phyloP scores from a whole-genome alignment of 2,329 filamentous ascomycete species.

The Nemania sp. region DNA sequence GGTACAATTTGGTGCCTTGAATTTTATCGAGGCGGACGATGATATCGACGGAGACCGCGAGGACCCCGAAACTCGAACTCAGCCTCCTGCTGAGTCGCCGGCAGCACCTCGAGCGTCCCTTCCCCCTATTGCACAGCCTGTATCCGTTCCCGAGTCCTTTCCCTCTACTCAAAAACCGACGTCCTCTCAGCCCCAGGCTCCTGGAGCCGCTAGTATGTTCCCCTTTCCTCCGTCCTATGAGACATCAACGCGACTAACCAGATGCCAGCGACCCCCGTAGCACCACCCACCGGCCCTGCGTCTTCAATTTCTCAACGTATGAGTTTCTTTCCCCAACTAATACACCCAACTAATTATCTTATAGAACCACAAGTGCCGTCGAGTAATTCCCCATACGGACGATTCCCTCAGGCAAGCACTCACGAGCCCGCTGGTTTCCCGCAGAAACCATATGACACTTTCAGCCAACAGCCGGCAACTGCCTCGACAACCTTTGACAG shows the following conservation, averaged over 20 bases:
- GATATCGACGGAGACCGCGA: conserved; percentile 95
- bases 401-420: conserved; percentile 66
- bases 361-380: conserved; percentile 60
- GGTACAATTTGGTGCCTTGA: conserved; percentile 96
- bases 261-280: conserved; percentile 37
- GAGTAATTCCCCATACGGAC: conserved; percentile 68
- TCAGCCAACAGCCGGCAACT: conserved; percentile 68
- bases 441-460: conserved; percentile 87
- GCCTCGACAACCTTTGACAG: conserved; percentile 59
- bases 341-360: conserved; percentile 41
- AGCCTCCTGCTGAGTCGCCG: conserved; percentile 91
- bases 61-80: conserved; percentile 90
- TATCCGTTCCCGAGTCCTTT: conserved; percentile 60
- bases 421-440: conserved; percentile 65
- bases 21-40: conserved; percentile 78
- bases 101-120: conserved; percentile 80
- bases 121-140: conserved; percentile 69
- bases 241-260: conserved; percentile 29
- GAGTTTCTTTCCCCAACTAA: conserved; percentile 38
- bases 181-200: conserved; percentile 48
- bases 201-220: conserved; percentile 41
- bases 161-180: conserved; percentile 57
- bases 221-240: conserved; percentile 7
- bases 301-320: conserved; percentile 38
- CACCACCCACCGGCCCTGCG: conserved; percentile 36